These are phyloP conservation scores for Dillenia turbinata DNA, from an alignment of 164 flowering plant genomes.

Conservation along the genomic window DNA sequence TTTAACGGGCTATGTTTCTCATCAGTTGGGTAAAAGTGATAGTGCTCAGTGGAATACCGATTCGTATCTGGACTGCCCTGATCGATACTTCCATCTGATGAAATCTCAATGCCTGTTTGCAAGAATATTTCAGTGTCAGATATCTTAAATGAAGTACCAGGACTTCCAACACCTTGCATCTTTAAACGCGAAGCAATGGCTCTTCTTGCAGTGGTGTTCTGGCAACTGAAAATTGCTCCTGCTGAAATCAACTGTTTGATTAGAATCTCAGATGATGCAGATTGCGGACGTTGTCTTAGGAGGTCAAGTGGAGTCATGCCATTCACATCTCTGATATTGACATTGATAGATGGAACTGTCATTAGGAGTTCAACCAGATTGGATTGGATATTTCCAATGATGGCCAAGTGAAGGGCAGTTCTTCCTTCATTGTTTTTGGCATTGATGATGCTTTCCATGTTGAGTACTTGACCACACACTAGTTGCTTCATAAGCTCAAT, in stretches of 20 bases:
- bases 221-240: constrained; percentile 56
- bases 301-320: constrained; percentile 82
- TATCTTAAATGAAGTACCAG: constrained; percentile 80
- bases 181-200: constrained; percentile 51
- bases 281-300: constrained; percentile 55
- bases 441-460: constrained; percentile 57
- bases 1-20: constrained; percentile 10
- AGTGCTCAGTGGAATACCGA: constrained; percentile 43
- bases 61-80: constrained; percentile 30
- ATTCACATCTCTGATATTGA: constrained; percentile 55
- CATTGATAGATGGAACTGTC: constrained; percentile 48
- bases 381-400: constrained; percentile 53
- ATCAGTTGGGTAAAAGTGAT: constrained; percentile 21
- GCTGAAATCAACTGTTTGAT: constrained; percentile 71
- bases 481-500: constrained; percentile 65
- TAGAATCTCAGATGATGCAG: constrained; percentile 68
- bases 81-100: constrained; percentile 27
- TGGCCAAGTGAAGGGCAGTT: constrained; percentile 88
- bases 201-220: constrained; percentile 33
- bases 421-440: constrained; percentile 63
- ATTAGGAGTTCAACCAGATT: constrained; percentile 77
- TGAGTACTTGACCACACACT: constrained; percentile 33
- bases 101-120: constrained; percentile 51
- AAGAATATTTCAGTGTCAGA: constrained; percentile 77
- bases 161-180: constrained; percentile 63